Conservation (phyloP, 1,284 basidiomycete species). For the Violaceomyces palustris region DNA sequence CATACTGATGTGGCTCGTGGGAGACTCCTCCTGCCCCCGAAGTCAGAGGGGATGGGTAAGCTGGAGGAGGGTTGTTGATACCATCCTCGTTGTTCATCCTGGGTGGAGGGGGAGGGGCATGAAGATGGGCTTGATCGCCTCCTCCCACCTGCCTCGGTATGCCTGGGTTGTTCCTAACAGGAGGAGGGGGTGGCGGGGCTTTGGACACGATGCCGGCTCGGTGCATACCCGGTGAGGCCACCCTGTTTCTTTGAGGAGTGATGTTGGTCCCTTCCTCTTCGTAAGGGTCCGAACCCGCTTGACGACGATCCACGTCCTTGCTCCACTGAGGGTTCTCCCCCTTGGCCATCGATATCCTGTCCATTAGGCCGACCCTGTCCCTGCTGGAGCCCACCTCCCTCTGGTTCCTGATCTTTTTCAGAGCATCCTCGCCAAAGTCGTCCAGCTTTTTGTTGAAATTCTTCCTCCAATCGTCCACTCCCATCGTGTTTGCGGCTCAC, state of each 20-base stretch:
- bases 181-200: conserved; percentile 17
- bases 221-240: no score
- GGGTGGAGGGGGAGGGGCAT: conserved; percentile 26
- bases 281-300: no score
- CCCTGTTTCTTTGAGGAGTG: no score
- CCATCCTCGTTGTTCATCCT: conserved; percentile 39
- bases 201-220: conserved; percentile 9
- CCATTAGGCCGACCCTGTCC: conserved; percentile 11
- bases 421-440: conserved; percentile 26
- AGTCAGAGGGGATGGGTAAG: conserved; percentile 28
- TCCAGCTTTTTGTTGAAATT: conserved; percentile 35
- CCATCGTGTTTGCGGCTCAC: no score
- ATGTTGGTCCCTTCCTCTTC: no score
- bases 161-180: no score
- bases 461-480: conserved; percentile 20
- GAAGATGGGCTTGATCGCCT: no score
- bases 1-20: no score
- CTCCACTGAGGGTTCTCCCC: conserved; percentile 26
- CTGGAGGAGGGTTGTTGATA: conserved; percentile 27
- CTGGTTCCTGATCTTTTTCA: conserved; percentile 19
- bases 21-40: no score
- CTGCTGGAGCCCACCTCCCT: conserved; percentile 7
- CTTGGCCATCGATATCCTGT: conserved; percentile 29
- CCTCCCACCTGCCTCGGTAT: no score
- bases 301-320: conserved; percentile 6